Conservation (phyloP, 805 yeast genomes). For the Metschnikowia borealis region DNA sequence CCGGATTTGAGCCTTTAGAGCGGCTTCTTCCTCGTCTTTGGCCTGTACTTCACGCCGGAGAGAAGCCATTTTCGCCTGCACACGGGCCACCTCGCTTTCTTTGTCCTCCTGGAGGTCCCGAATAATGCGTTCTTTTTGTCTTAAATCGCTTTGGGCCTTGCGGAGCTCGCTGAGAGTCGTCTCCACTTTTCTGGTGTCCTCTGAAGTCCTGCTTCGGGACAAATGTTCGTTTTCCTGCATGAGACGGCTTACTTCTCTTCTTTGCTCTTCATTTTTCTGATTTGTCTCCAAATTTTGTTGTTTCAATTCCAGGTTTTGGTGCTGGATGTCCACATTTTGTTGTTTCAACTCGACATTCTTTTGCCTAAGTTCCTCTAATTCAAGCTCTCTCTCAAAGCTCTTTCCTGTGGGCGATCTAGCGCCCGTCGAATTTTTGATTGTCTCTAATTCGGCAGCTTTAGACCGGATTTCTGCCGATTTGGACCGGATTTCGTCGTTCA, state of each 20-base stretch:
- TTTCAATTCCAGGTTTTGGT: neutral
- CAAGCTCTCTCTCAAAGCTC: neutral
- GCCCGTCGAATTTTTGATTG: neutral
- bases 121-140: slow-evolving; percentile 7
- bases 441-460: neutral
- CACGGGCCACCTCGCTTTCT: slow-evolving; percentile 10
- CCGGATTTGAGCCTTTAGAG: slow-evolving; percentile 22
- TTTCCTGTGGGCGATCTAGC: neutral
- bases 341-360: neutral
- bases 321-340: neutral
- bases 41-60: slow-evolving; percentile 20
- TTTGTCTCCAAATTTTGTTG: slow-evolving; percentile 2
- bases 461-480: neutral
- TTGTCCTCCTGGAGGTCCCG: slow-evolving; percentile 7
- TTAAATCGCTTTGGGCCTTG: slow-evolving; percentile 7
- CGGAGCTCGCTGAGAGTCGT: slow-evolving; percentile 7
- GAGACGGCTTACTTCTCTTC: slow-evolving; percentile 1
- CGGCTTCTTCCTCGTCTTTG: slow-evolving; percentile 22
- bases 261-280: slow-evolving; percentile 2
- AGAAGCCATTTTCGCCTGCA: slow-evolving; percentile 17
- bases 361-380: neutral
- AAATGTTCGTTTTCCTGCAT: slow-evolving; percentile 5
- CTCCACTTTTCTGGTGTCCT: slow-evolving; percentile 8
- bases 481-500: neutral
- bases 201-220: slow-evolving; percentile 10